Base-by-base conservation (phyloP, 2,329 filamentous ascomycete species). In the Pseudocercospora vitis region DNA sequence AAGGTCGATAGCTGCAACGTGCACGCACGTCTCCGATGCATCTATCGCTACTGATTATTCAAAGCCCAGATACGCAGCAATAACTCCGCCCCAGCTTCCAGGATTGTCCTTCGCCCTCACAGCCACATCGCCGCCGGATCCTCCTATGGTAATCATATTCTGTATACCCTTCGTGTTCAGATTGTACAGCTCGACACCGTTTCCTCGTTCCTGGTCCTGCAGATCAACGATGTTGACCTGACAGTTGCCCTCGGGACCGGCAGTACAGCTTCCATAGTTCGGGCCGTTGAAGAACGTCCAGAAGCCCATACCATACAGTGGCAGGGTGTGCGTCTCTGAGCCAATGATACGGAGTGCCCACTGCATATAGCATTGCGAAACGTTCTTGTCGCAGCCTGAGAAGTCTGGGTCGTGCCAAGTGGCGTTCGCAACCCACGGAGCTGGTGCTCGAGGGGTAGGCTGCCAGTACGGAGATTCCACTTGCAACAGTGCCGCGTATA, bases 401-500 rank as follows among this genome's bases (percentile, higher is more conserved):
- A 65, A 60, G 63, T 69, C 48, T 56, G 70, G 65, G 16, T 69
- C 65, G 35, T 66, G 49, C 57, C 59, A 69, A 2, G 66, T 63
- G 5, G 64, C 59, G 7, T 70, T 68, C 48, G 70, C 65, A 55
- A 65, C 67, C 72, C 74, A 78, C 2, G 76, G 76, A 3, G 64
- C 62, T 4, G 75, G 75, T 3, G 73, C 71, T 19, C 62, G 55
- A 2, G 59, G 59, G 4, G 46, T n/a, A 14, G 59, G 59, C 28
- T 61, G 59, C 59, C 59, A 61, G 45, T 80, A 80, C 47, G 79
- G 79, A 7, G 78, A 79, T 67, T 82, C 80, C 44, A 73, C 74
- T 68, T 82, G 78, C 48, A 78, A 70, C 60, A 80, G 52, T 5
- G 72, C 72, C 5, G 79, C 70, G 48, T 78, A 70, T 4, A 82